Evolutionary conservation across 306 rosid genomes (phyloP).

Genomic region (Lithocarpus polystachyus): DNA sequence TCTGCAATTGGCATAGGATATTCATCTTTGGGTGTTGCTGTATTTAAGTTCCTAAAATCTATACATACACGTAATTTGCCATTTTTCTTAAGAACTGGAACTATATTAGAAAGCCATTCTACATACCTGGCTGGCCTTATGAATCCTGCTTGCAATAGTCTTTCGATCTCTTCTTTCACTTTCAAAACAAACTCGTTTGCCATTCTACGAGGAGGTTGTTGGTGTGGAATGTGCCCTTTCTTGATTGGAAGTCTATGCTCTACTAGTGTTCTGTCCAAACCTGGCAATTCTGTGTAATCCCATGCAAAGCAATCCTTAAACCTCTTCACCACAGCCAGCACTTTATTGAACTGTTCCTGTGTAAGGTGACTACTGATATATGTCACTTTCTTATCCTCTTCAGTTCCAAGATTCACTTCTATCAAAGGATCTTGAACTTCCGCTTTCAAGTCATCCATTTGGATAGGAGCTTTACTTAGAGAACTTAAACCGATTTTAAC

Average conservation of each 20-base stretch:
- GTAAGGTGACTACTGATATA: not conserved
- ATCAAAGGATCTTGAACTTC: not conserved
- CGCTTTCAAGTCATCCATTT: too few species aligned
- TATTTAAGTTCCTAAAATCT: not conserved
- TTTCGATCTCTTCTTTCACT: not conserved
- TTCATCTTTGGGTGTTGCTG: not conserved
- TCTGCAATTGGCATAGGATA: not conserved
- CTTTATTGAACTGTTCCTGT: not conserved
- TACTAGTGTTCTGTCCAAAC: not conserved
- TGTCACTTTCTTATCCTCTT: not conserved
- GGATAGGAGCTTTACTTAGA: too few species aligned
- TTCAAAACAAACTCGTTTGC: not conserved
- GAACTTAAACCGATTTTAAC: too few species aligned
- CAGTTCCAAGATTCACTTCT: not conserved
- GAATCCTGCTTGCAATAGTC: not conserved
- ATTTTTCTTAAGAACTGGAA: too few species aligned
- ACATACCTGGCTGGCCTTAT: too few species aligned
- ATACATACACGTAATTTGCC: not conserved
- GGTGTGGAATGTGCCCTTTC: not conserved
- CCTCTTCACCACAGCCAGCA: not conserved
- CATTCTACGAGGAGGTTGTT: not conserved
- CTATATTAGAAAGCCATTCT: too few species aligned
- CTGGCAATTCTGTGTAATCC: not conserved
- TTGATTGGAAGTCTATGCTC: not conserved
- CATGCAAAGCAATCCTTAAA: not conserved